A percentile compares a stretch with the other conserved stretches of the same genome.
These are phyloP conservation scores for Prasinococcaceae sp. DNA, from an alignment of 139 green algal species.

Conservation along the genomic window DNA sequence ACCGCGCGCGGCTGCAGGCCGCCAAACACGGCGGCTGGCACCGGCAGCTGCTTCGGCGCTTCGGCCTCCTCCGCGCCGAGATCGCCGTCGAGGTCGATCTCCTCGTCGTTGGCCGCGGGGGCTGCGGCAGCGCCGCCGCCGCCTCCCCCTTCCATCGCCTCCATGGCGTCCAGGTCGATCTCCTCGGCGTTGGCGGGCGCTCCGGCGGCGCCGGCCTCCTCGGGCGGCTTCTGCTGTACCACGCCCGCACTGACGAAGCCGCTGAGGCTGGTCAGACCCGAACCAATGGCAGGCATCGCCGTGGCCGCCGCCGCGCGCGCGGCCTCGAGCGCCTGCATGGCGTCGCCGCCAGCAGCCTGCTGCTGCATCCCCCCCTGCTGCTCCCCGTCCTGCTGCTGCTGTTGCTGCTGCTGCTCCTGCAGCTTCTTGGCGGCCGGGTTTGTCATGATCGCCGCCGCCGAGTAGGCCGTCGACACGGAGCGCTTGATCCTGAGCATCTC, in stretches of 20 bases:
- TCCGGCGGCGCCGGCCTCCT: not conserved
- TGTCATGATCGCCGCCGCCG: too few species aligned
- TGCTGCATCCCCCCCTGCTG: not conserved
- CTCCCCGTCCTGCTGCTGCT: not conserved
- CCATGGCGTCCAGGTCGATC: conserved; percentile 74
- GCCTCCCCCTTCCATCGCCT: conserved; percentile 38
- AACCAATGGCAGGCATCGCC: conserved; percentile 9
- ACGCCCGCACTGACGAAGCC: conserved; percentile 24
- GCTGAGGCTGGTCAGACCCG: conserved; percentile 37
- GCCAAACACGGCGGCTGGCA: conserved; percentile 71
- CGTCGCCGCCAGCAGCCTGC: conserved; percentile 20
- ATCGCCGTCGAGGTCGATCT: not conserved
- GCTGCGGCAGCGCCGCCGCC: conserved; percentile 14
- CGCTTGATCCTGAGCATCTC: conserved; percentile 97
- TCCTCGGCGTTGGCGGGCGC: conserved; percentile 67
- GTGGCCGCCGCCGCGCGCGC: conserved; percentile 7
- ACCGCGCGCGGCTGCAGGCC: too few species aligned
- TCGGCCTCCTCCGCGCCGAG: conserved; percentile 11
- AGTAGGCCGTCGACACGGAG: conserved; percentile 58
- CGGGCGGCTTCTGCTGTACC: not conserved
- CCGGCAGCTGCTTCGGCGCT: conserved; percentile 44
- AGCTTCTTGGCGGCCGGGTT: conserved; percentile 28
- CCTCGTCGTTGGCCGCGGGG: conserved; percentile 20
- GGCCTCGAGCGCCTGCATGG: conserved; percentile 70
- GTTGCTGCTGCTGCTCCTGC: not conserved